A percentile compares a stretch with the other conserved stretches of the same genome.
Evolutionary conservation across 345 rosid species (phyloP).

Genomic region (Melaleuca alternifolia): DNA sequence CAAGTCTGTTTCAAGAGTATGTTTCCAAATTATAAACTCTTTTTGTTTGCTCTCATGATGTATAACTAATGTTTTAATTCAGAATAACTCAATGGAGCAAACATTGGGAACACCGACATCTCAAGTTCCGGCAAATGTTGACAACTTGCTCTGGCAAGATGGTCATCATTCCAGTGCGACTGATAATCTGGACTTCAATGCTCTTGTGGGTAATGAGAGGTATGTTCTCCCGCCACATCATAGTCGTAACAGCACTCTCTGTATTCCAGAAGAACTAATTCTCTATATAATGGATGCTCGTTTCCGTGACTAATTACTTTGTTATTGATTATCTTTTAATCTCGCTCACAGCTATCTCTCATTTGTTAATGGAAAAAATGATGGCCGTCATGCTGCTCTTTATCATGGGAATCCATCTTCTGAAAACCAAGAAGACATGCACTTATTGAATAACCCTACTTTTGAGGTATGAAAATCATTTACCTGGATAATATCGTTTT

Average conservation of each 20-base stretch:
- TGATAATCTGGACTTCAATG: not conserved
- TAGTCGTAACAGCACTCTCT: not conserved
- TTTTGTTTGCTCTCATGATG: not conserved
- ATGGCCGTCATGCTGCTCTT: not conserved
- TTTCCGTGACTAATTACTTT: not conserved
- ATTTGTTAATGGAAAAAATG: not conserved
- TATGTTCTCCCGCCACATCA: not conserved
- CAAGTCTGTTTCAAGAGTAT: not conserved
- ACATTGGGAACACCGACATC: not conserved
- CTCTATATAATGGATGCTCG: not conserved
- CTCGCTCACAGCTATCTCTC: not conserved
- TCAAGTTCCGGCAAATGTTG: not conserved
- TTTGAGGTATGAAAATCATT: not conserved
- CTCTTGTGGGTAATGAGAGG: not conserved
- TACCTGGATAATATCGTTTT: not conserved
- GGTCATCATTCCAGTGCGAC: not conserved
- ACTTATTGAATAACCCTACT: not conserved
- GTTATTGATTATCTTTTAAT: not conserved
- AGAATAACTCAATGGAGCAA: not conserved
- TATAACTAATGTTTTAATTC: not conserved
- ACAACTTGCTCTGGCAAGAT: not conserved
- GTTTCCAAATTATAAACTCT: not conserved
- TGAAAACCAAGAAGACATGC: not conserved
- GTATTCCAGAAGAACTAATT: not conserved
- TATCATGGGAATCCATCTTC: not conserved